These are phyloP conservation scores for Camptophora hylomeconis DNA, from an alignment of 2,329 filamentous ascomycete species.

Conservation along the genomic window DNA sequence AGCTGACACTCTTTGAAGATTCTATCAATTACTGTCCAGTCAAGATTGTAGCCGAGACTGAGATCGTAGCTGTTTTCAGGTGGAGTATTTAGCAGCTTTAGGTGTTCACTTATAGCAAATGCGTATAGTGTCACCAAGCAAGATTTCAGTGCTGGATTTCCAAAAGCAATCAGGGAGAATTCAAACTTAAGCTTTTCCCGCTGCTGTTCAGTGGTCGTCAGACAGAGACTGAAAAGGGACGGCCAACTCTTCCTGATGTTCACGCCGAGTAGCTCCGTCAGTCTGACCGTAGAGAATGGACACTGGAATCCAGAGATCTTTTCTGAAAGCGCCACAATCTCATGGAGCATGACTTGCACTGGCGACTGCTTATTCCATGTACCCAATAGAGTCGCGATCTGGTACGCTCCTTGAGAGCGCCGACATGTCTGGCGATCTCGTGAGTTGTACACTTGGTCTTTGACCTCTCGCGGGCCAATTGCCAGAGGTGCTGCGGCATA, in stretches of 20 bases:
- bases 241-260: constrained; percentile 4
- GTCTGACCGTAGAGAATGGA: constrained; percentile 1
- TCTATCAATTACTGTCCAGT: too few species aligned
- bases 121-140: too few species aligned
- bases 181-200: constrained; percentile 4
- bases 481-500: constrained; percentile 3
- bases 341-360: too few species aligned
- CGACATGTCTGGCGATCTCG: constrained; percentile 5
- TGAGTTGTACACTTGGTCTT: constrained; percentile 5
- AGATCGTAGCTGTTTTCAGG: constrained; percentile 6
- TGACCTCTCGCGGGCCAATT: neutral
- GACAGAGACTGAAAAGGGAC: constrained; percentile 5
- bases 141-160: constrained; percentile 1
- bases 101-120: constrained; percentile 4
- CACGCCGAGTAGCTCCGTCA: constrained; percentile 4
- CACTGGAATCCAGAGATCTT: constrained; percentile 5
- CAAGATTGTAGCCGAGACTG: too few species aligned
- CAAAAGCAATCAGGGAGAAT: constrained; percentile 7
- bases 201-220: constrained; percentile 1
- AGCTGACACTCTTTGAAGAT: too few species aligned
- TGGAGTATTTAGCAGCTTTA: constrained; percentile 3
- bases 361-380: too few species aligned
- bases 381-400: too few species aligned
- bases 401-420: too few species aligned
- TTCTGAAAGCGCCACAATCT: too few species aligned